These are phyloP conservation scores for Penicillium griseofulvum DNA, from an alignment of 2,329 filamentous ascomycete genomes.

Conservation along the genomic window DNA sequence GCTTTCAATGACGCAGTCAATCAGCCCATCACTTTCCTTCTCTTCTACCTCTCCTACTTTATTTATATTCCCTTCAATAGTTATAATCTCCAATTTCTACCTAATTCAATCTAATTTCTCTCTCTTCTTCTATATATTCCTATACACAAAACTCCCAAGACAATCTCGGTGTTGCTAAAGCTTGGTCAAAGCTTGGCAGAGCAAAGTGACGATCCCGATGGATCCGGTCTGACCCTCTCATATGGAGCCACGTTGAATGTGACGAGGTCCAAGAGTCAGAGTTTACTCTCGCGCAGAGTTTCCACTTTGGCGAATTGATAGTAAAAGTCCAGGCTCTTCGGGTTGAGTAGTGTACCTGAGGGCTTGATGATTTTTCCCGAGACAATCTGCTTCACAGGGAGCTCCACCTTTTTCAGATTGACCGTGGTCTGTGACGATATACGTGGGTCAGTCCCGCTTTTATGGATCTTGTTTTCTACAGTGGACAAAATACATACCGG, in stretches of 20 bases:
- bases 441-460: conserved; percentile 47
- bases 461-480: conserved; percentile 54
- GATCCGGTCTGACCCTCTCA: conserved; percentile 10
- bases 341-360: conserved; percentile 73
- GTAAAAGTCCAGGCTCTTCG: conserved; percentile 70
- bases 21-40: neutral
- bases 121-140: neutral
- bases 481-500: conserved; percentile 45
- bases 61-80: neutral
- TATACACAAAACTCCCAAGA: neutral
- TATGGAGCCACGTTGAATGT: conserved; percentile 5
- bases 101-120: neutral
- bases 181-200: conserved; percentile 27
- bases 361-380: conserved; percentile 70
- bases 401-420: conserved; percentile 80
- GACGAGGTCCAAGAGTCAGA: conserved; percentile 9
- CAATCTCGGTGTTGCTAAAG: conserved; percentile 7
- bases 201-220: conserved; percentile 8
- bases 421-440: conserved; percentile 62
- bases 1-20: neutral
- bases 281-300: conserved; percentile 40
- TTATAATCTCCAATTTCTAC: neutral
- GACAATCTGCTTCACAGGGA: conserved; percentile 81
- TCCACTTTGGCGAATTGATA: conserved; percentile 75
- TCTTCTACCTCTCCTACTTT: neutral